Evolutionary conservation across 148 eudicot species (phyloP).

Genomic region (Fagopyrum homotropicum): DNA sequence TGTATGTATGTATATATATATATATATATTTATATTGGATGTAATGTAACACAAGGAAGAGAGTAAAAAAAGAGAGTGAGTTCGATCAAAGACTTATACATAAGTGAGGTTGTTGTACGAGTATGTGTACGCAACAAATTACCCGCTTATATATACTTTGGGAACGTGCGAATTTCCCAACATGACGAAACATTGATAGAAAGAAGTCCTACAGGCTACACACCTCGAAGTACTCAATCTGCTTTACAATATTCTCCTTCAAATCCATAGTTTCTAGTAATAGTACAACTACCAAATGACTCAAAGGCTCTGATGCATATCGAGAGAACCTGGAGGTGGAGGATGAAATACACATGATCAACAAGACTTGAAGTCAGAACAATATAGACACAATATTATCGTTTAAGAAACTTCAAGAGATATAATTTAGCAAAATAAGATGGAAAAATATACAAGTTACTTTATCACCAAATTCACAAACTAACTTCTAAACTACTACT

Average conservation of each 20-base stretch:
- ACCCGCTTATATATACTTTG: too few relatives aligned
- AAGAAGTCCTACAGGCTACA: slow-evolving; percentile 13
- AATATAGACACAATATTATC: neutral
- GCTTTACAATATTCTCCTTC: slow-evolving; percentile 55
- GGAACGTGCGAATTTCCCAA: too few relatives aligned
- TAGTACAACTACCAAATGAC: slow-evolving; percentile 27
- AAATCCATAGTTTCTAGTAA: slow-evolving; percentile 47
- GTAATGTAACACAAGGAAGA: too few relatives aligned
- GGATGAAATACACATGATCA: slow-evolving; percentile 49
- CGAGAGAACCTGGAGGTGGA: slow-evolving; percentile 56
- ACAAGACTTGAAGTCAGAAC: slow-evolving; percentile 39
- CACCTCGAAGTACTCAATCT: slow-evolving; percentile 96
- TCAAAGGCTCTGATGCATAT: slow-evolving; percentile 44
- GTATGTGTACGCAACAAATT: too few relatives aligned
- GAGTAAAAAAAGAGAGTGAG: too few relatives aligned
- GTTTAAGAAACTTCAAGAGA: neutral
- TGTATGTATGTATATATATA: too few relatives aligned
- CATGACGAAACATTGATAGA: neutral
- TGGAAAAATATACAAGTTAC: neutral
- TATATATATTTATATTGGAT: too few relatives aligned
- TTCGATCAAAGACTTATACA: too few relatives aligned
- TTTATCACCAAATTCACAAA: neutral
- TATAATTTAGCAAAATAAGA: neutral
- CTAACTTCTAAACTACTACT: neutral
- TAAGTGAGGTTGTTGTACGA: too few relatives aligned